Percentiles rank a stretch among this genome's conserved stretches.
Conservation (phyloP, 2,329 filamentous ascomycete genomes). For the Hirsutella rhossiliensis region DNA sequence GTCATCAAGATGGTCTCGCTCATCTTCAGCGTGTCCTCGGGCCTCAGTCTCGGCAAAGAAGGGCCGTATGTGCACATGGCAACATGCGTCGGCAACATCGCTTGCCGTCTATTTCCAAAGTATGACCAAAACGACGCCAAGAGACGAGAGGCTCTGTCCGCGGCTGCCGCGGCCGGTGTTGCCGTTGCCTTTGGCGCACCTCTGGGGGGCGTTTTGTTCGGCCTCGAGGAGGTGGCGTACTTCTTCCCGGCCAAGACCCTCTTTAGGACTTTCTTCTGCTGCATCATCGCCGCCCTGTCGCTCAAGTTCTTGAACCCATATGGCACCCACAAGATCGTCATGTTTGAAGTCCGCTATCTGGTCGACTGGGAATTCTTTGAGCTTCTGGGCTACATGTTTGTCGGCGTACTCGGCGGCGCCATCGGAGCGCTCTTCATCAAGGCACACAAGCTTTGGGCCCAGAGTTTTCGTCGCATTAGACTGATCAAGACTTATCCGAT, state of each 20-base stretch:
- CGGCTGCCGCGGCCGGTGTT: slow-evolving; percentile 81
- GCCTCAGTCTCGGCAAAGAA: slow-evolving; percentile 88
- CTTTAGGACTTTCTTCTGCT: slow-evolving; percentile 97
- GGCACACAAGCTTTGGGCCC: slow-evolving; percentile 80
- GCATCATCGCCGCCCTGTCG: slow-evolving; percentile 81
- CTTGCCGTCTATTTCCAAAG: slow-evolving; percentile 85
- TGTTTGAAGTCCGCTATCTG: slow-evolving; percentile 87
- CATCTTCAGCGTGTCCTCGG: slow-evolving; percentile 81
- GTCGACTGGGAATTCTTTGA: slow-evolving; percentile 94
- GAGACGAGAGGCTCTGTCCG: slow-evolving; percentile 83
- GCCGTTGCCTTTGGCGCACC: slow-evolving; percentile 92
- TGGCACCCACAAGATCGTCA: slow-evolving; percentile 88
- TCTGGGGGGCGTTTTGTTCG: slow-evolving; percentile 77
- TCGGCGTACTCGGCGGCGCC: slow-evolving; percentile 75
- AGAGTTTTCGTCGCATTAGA: slow-evolving; percentile 69
- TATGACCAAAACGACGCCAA: slow-evolving; percentile 94
- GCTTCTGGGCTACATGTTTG: slow-evolving; percentile 69
- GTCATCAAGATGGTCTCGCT: slow-evolving; percentile 74
- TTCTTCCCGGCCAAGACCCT: slow-evolving; percentile 97
- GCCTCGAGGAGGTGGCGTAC: slow-evolving; percentile 88
- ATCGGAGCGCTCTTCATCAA: slow-evolving; percentile 93
- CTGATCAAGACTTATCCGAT: slow-evolving; percentile 75
- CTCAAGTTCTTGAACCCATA: slow-evolving; percentile 95
- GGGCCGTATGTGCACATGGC: slow-evolving; percentile 96
- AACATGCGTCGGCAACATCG: slow-evolving; percentile 88